Evolutionary conservation across 2,329 filamentous ascomycete species (phyloP), one percentile per base, ranked within the genome.

Genomic region (Aspergillus aculeatinus): DNA sequence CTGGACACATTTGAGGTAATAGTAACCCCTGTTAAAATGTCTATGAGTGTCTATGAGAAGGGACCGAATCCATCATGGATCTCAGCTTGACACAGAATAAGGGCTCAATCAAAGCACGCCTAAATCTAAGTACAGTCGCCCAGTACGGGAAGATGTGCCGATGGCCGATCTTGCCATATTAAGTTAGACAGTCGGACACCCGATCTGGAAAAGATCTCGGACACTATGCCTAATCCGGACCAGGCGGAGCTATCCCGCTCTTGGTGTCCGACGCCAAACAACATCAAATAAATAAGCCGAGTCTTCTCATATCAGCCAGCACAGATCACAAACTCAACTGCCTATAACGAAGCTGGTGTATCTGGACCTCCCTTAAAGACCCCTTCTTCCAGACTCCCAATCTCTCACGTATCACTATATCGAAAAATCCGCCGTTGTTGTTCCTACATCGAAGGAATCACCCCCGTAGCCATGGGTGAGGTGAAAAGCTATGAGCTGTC

Each of bases 401-500:
- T 9, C 3, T 10, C 27, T 29, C 2, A 29, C 27, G 9, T 29
- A 7, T 10, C 27, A 29, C 7, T 7, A 9, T 2, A 3, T 29
- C 27, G 7, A 10, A 9, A 27, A 2, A 7, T 29, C 27, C 7
- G 25, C 9, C 9, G 27, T 29, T 29, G 9, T 29, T 9, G 2
- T 10, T 10, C 27, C 27, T 9, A 29, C 2, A 5, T 5, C 33
- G 33, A 35, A 35, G 27, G 27, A 35, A 12, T 35, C 5, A 44
- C 3, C 16, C 12, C 16, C 39, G 16, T n/a, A 9, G 14, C 42
- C n/a, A 61, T 54, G 25, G 47, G 57, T 21, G 53, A 58, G 12
- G 16, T n/a, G 4, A 51, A 14, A 10, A 64, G 55, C 19, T 64
- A 68, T 55, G 62, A 68, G 48, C 55, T 70, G 39, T 68, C 67